Base-by-base conservation (phyloP, 2,329 filamentous ascomycete species). In the Myrmaecium sp. region DNA sequence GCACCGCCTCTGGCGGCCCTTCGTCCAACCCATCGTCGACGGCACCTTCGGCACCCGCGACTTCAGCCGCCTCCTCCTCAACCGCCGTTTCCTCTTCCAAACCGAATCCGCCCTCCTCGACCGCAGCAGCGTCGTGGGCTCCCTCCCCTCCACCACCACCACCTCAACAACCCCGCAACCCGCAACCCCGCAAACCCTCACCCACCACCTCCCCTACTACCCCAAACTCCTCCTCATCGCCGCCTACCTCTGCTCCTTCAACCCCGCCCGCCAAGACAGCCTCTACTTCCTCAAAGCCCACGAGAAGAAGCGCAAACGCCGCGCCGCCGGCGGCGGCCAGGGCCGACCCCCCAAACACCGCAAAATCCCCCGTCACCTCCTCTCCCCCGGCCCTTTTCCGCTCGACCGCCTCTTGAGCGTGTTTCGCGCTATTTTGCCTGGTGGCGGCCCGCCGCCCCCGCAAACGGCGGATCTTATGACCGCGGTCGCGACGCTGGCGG, bases 191-290 rank as follows among this genome's bases (percentile, higher is more conserved):
- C 18, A 35, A 21, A 37, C 36, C 40, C 46, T 49, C 9, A 38
- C 48, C 2, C 59, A 62, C 32, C 53, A 60, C 20, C 46, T 89
- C 5, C 79, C 80, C 0, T 74, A 73, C 28, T 77, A 74, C 26
- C 74, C 79, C 2, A 74, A 78, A 21, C 66, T 79, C 28, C 62
- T 86, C 15, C 66, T 89, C 7, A 62, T 83, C 14, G 70, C 79
- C 18, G 74, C 79, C 3, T 89, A 89, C 51, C 67, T 89, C 3
- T 76, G 80, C 27, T 82, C 77, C 2, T 80, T 81, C 60, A 89
- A 84, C 46, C 68, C 75, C 9, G 56, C 75, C 1, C 65, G 70
- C n/a, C 69, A 78, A 42, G 80, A 89, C 47, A 56, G 69, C 4
- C 62, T 69, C 1, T 69, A 81, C 42, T 89, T 89, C 57, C 81